Evolutionary conservation across 495 filamentous ascomycete genomes (phyloP), one percentile per base, ranked within the genome.

Genomic region (Opeltia flavorubescens): DNA sequence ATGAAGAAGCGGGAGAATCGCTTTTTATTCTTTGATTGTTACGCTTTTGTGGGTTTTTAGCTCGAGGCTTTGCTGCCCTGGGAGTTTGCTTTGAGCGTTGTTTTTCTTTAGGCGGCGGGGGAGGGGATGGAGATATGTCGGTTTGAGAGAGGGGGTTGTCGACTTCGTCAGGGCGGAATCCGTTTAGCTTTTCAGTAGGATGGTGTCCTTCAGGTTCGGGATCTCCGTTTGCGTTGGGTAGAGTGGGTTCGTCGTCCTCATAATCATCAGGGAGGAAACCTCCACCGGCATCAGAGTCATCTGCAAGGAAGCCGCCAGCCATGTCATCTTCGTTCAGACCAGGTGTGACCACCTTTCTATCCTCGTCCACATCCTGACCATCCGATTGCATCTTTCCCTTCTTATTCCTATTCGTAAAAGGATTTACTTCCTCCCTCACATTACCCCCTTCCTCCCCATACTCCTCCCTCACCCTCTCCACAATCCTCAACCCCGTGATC

Each of bases 401-500:
- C 53, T 50, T 54, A 38, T 54, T 56, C 17, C 50, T 40, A 18
- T 62, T 64, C 0, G 50, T 57, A 44, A 74, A 74, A 6, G 70
- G 71, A 52, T 75, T 75, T 11, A 59, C 51, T 47, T 62, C 62
- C 18, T 64, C 65, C 43, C 44, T 64, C 43, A 52, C 50, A 45
- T 48, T 41, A 2, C 51, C 64, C 50, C 66, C 64, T 20, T 60
- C 64, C 6, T 57, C 63, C 2, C 82, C 84, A 66, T 94, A 93
- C 42, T 94, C 86, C 44, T 80, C 74, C 31, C 72, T 67, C 26
- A 98, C 78, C 31, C 88, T 70, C 60, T 89, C 76, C 28, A 83
- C 69, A 51, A 96, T 88, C 33, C 86, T 71, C 62, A 94, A 51
- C 1, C 89, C 88, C 69, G 86, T 81, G 33, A 94, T 47, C 50